phyloP scores from a whole-genome alignment of 2,329 filamentous ascomycete genomes.

The Fonsecaea nubica region DNA sequence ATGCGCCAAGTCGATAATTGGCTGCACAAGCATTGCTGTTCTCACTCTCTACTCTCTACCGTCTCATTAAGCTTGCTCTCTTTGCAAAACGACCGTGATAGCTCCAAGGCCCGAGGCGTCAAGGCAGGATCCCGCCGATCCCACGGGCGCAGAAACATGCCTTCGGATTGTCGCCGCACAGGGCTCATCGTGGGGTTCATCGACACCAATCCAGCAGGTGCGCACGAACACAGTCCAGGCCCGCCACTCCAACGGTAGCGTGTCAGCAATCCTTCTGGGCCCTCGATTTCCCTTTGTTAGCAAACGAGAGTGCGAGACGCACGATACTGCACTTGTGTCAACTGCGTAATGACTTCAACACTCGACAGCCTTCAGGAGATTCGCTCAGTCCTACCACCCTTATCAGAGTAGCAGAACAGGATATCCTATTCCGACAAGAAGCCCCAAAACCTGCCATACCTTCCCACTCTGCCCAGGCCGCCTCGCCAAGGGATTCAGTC shows the following conservation, averaged over 20 bases:
- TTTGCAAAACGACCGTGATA: neutral
- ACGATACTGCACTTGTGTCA: too few species aligned
- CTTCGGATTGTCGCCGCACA: conserved; percentile 1
- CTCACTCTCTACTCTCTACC: too few species aligned
- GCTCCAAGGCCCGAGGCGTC: neutral
- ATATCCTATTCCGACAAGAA: neutral
- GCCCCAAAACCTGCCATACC: neutral
- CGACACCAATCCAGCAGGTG: neutral
- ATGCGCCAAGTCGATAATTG: conserved; percentile 1
- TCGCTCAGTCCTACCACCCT: neutral
- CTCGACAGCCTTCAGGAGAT: neutral
- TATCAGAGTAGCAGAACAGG: neutral
- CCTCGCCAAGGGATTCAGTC: neutral
- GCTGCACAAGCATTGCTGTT: neutral
- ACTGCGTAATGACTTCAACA: neutral
- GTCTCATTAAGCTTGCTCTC: too few species aligned
- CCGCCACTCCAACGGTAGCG: neutral
- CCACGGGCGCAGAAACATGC: neutral
- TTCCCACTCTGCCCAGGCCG: neutral
- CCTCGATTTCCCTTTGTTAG: too few species aligned
- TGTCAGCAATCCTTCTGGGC: neutral
- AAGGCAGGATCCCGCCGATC: neutral
- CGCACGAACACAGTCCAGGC: neutral
- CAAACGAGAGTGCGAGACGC: too few species aligned
- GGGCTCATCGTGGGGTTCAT: neutral